These are phyloP conservation scores for Aspergillus sp. DNA, from an alignment of 2,329 filamentous ascomycete genomes.

Conservation along the genomic window DNA sequence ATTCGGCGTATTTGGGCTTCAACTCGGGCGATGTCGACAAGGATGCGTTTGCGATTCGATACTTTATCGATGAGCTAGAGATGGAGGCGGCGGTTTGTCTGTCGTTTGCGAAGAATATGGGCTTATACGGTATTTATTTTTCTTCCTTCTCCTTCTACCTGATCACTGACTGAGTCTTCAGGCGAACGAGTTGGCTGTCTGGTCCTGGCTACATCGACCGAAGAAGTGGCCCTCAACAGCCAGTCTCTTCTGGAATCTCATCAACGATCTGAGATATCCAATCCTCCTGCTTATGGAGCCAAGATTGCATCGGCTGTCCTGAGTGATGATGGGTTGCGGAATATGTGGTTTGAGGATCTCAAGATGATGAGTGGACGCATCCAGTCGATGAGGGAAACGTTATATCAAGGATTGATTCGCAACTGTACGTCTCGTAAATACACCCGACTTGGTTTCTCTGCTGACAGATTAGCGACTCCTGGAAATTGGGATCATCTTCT, in stretches of 20 bases:
- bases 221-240: background rate
- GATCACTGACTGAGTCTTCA: too few species aligned
- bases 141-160: too few species aligned
- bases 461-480: slow-evolving; percentile 75
- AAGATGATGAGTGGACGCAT: background rate
- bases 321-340: background rate
- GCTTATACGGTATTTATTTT: slow-evolving; percentile 23
- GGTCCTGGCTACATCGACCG: background rate
- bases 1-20: slow-evolving; percentile 24
- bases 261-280: background rate
- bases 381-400: background rate
- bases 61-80: slow-evolving; percentile 50
- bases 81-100: slow-evolving; percentile 58
- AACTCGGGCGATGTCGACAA: slow-evolving; percentile 21
- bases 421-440: too few species aligned
- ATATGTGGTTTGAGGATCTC: background rate
- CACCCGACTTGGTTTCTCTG: too few species aligned
- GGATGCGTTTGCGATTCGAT: slow-evolving; percentile 22
- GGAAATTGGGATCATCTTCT: slow-evolving; percentile 57
- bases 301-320: background rate
- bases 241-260: background rate
- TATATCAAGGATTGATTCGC: background rate
- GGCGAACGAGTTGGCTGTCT: background rate
- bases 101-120: slow-evolving; percentile 55
- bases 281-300: background rate